A percentile compares a stretch with the other conserved stretches of the same genome.
Evolutionary conservation across 768 basidiomycete genomes (phyloP).

Genomic region (Boletales sp.): DNA sequence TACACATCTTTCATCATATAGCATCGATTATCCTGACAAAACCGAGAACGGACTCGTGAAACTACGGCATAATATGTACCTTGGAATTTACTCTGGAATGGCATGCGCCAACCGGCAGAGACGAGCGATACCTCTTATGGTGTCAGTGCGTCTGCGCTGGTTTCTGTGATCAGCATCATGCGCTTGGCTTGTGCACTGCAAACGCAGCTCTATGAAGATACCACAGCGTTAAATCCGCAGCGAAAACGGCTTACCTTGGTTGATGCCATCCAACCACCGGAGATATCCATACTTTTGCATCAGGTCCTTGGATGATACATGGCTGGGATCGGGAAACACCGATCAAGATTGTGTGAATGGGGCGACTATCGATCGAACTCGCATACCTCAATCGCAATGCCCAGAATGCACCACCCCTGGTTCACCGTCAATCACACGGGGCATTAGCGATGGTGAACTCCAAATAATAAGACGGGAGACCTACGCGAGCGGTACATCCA

Average conservation of each 20-base stretch:
- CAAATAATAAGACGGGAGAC: slow-evolving; percentile 17
- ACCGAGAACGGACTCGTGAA: no score
- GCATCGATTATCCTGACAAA: neutral
- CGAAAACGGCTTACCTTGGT: slow-evolving; percentile 55
- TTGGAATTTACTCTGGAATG: no score
- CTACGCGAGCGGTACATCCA: slow-evolving; percentile 79
- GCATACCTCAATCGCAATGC: slow-evolving; percentile 81
- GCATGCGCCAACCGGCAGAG: no score
- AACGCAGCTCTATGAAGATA: slow-evolving; percentile 59
- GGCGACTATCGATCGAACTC: neutral
- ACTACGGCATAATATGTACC: no score
- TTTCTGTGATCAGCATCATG: slow-evolving; percentile 79
- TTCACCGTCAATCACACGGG: slow-evolving; percentile 69
- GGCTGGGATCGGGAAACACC: slow-evolving; percentile 43
- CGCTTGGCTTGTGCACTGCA: slow-evolving; percentile 86
- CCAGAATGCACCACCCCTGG: slow-evolving; percentile 80
- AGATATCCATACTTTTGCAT: slow-evolving; percentile 71
- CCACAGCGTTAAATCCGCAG: neutral
- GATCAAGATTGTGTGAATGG: neutral
- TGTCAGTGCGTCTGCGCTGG: slow-evolving; percentile 78
- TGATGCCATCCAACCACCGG: slow-evolving; percentile 89
- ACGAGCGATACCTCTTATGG: slow-evolving; percentile 15
- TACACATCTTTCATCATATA: no score
- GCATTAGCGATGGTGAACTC: neutral
- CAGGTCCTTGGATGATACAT: slow-evolving; percentile 68